Evolutionary conservation across 2,329 filamentous ascomycete species (phyloP), one percentile per base, ranked within the genome.

Genomic region (Ascochyta rabiei): DNA sequence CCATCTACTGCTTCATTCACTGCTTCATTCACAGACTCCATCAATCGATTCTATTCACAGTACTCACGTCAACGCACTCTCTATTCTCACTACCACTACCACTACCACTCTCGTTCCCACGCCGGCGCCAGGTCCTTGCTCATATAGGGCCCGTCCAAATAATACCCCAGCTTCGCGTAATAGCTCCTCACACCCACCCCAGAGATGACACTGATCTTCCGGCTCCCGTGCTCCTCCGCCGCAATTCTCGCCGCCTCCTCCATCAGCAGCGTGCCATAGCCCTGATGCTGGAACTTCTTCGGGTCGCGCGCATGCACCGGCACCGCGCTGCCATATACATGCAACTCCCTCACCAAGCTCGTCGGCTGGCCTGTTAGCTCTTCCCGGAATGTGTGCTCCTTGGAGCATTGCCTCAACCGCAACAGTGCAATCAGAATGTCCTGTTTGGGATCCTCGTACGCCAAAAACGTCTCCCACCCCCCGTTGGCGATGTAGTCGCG

Each of bases 401-500:
- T 84, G 1, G 89, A 93, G 75, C 96, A 99, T 79, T 96, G 96
- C 62, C 95, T 85, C 60, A 99, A 78, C 16, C 95, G 87, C 52
- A 99, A 82, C 31, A 99, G 80, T 1, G 90, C 96, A 54, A 99
- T 96, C 3, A 99, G 81, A 53, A 99, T 99, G 73, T 99, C 95
- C 75, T 99, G 95, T 80, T 97, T 97, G 0, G 95, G 93, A 66
- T 99, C 95, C 73, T 99, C 95, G 70, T 99, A 99, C 1, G 95
- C 93, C 5, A 99, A 81, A 78, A 99, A 99, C 0, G 95, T 99
- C 77, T 99, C 95, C 95, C 95, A 99, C 21, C 95, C 96, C 34
- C 90, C 93, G 73, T 99, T 99, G 63, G 95, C 95, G 0, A 86
- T 84, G 76, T 99, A 99, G 78, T 99, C 95, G 62, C 95, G 85